These are phyloP conservation scores for Sungouiella thailandica DNA, from an alignment of 805 yeast species.

Conservation along the genomic window DNA sequence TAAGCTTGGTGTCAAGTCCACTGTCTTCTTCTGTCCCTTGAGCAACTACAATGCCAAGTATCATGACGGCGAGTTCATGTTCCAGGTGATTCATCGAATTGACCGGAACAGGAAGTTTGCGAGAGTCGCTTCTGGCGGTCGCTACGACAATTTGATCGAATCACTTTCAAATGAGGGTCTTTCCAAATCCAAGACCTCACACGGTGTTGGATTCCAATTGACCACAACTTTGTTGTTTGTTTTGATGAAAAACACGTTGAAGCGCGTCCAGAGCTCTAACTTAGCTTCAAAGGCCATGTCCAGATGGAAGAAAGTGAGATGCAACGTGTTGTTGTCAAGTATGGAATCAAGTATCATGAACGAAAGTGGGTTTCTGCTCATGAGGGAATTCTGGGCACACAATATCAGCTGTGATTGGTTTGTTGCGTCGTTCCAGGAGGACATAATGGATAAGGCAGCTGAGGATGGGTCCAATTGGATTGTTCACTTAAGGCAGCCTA, in stretches of 20 bases:
- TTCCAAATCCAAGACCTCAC: constrained; percentile 20
- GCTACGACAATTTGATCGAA: constrained; percentile 74
- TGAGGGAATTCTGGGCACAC: constrained; percentile 66
- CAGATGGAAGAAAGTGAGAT: constrained; percentile 46
- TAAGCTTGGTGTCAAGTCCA: constrained; percentile 54
- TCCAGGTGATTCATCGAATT: constrained; percentile 73
- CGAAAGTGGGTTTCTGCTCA: constrained; percentile 58
- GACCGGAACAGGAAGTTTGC: constrained; percentile 42
- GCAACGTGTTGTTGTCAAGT: constrained; percentile 78
- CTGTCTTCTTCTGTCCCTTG: constrained; percentile 69
- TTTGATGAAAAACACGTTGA: constrained; percentile 35
- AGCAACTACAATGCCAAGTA: constrained; percentile 78
- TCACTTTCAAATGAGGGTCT: constrained; percentile 51
- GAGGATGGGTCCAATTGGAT: constrained; percentile 73
- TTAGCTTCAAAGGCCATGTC: constrained; percentile 4
- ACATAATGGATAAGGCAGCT: constrained; percentile 56
- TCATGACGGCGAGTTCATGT: constrained; percentile 80
- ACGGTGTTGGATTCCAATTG: constrained; percentile 83
- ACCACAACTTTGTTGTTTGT: constrained; percentile 45
- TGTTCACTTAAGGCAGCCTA: constrained; percentile 69
- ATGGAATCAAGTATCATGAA: constrained; percentile 52
- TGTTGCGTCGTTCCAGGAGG: constrained; percentile 45
- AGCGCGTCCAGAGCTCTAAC: constrained; percentile 41
- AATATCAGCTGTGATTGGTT: constrained; percentile 72
- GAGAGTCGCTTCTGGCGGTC: constrained; percentile 83